Conservation (phyloP, 2,329 filamentous ascomycete genomes). For the Phaeosphaeria sp. region DNA sequence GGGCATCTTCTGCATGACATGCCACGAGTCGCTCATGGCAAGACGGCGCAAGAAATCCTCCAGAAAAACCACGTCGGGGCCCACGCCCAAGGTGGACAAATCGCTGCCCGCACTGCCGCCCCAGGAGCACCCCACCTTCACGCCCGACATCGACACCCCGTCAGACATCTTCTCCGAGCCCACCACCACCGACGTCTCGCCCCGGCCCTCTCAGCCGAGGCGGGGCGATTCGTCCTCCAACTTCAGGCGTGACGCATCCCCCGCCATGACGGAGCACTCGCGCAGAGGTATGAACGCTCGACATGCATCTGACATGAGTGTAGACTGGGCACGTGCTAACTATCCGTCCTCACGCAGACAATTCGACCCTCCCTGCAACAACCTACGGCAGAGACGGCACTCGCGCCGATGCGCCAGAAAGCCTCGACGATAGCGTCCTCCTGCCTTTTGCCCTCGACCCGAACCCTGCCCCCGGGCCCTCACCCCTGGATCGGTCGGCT, state of each 20-base stretch:
- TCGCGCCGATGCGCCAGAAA: slow-evolving; percentile 70
- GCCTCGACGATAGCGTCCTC: slow-evolving; percentile 63
- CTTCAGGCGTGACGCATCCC: slow-evolving; percentile 49
- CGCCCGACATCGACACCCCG: slow-evolving; percentile 61
- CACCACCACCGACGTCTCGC: slow-evolving; percentile 71
- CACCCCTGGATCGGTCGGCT: slow-evolving; percentile 44
- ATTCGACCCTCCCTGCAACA: slow-evolving; percentile 73
- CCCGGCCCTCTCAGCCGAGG: slow-evolving; percentile 49
- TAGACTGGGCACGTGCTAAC: slow-evolving; percentile 9
- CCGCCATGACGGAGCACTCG: slow-evolving; percentile 35
- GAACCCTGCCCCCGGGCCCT: slow-evolving; percentile 52
- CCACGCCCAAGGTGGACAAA: slow-evolving; percentile 76
- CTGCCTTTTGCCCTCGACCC: slow-evolving; percentile 61
- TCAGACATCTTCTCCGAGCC: slow-evolving; percentile 69
- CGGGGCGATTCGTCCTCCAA: slow-evolving; percentile 45
- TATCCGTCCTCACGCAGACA: slow-evolving; percentile 52
- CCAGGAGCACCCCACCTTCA: slow-evolving; percentile 62
- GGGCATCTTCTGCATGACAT: slow-evolving; percentile 99
- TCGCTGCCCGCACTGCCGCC: slow-evolving; percentile 89
- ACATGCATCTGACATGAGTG: background rate
- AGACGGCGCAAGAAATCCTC: slow-evolving; percentile 85
- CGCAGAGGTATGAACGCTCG: slow-evolving; percentile 46
- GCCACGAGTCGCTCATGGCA: slow-evolving; percentile 96
- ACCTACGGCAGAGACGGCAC: slow-evolving; percentile 76
- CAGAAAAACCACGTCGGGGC: slow-evolving; percentile 57